Percentiles rank a stretch among this genome's conserved stretches.
Evolutionary conservation across 352 stramenopile genomes (phyloP).

Genomic region (Halophytophthora polymorphica): DNA sequence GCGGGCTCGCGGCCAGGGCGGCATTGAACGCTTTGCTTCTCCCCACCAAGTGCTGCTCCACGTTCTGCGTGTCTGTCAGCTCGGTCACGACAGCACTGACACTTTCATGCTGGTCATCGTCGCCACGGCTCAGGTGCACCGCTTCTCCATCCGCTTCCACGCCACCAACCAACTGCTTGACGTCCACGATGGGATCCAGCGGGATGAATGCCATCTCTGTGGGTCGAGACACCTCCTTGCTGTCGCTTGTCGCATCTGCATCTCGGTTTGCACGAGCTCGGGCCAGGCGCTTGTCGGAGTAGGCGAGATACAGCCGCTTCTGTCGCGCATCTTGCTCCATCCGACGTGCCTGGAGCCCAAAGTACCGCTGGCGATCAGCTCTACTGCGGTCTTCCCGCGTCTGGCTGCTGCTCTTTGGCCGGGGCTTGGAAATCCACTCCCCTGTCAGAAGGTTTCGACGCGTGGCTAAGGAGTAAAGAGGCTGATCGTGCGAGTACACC

Average conservation of each 20-base stretch:
- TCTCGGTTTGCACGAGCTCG: slow-evolving; percentile 6
- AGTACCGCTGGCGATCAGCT: slow-evolving; percentile 40
- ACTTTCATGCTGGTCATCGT: not conserved
- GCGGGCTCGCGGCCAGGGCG: slow-evolving; percentile 32
- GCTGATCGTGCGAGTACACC: slow-evolving; percentile 60
- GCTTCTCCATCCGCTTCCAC: not conserved
- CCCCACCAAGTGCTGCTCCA: slow-evolving; percentile 62
- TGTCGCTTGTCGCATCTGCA: slow-evolving; percentile 1
- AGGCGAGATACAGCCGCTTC: slow-evolving; percentile 60
- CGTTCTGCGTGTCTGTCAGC: slow-evolving; percentile 62
- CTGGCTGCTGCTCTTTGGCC: slow-evolving; percentile 8
- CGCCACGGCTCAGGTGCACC: not conserved
- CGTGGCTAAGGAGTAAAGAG: slow-evolving; percentile 59
- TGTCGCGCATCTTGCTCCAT: slow-evolving; percentile 35
- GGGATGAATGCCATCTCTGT: slow-evolving; percentile 60
- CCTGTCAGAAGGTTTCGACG: slow-evolving; percentile 42
- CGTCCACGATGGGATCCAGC: slow-evolving; percentile 45
- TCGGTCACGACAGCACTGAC: slow-evolving; percentile 24
- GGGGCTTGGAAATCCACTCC: slow-evolving; percentile 26
- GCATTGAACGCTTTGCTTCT: slow-evolving; percentile 51
- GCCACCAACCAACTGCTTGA: slow-evolving; percentile 2
- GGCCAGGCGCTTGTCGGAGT: slow-evolving; percentile 54
- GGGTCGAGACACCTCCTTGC: not conserved
- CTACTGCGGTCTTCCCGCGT: slow-evolving; percentile 1
- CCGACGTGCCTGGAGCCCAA: slow-evolving; percentile 39